Conservation (phyloP, 441 rosid species). For the Populus tomentosa region DNA sequence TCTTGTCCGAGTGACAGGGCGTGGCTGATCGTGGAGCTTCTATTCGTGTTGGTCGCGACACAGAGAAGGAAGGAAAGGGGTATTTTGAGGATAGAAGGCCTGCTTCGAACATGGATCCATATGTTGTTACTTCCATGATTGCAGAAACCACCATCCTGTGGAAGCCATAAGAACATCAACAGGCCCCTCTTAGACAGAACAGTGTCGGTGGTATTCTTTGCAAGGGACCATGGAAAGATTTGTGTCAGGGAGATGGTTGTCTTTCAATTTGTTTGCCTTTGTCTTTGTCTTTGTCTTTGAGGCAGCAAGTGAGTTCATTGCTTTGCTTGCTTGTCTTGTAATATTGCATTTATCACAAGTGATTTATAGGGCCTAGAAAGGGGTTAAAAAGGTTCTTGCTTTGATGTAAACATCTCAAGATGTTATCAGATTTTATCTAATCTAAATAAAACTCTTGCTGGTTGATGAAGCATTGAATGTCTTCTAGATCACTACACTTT, state of each 20-base stretch:
- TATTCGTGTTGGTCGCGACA: conserved; percentile 61
- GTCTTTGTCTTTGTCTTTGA: background rate
- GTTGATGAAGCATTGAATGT: background rate
- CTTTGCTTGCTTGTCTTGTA: background rate
- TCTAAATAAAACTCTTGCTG: background rate
- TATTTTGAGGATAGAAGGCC: conserved; percentile 71
- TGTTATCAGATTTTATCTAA: background rate
- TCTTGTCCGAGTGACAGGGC: conserved; percentile 31
- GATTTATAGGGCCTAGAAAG: background rate
- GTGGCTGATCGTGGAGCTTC: conserved; percentile 73
- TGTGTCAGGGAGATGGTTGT: background rate
- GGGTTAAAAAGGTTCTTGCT: background rate
- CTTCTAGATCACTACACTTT: background rate
- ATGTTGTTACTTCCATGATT: conserved; percentile 34
- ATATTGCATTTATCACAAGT: background rate
- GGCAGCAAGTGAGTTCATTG: background rate
- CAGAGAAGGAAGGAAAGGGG: conserved; percentile 53
- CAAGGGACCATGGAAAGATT: background rate
- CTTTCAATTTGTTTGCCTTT: background rate
- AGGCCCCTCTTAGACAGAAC: background rate
- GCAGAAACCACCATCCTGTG: conserved; percentile 57
- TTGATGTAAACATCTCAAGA: background rate
- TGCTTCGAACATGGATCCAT: conserved; percentile 68
- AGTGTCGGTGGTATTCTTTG: background rate
- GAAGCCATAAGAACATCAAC: conserved; percentile 22